Base-by-base conservation (phyloP, 257 asterid species). In the Nicotiana obtusifolia region DNA sequence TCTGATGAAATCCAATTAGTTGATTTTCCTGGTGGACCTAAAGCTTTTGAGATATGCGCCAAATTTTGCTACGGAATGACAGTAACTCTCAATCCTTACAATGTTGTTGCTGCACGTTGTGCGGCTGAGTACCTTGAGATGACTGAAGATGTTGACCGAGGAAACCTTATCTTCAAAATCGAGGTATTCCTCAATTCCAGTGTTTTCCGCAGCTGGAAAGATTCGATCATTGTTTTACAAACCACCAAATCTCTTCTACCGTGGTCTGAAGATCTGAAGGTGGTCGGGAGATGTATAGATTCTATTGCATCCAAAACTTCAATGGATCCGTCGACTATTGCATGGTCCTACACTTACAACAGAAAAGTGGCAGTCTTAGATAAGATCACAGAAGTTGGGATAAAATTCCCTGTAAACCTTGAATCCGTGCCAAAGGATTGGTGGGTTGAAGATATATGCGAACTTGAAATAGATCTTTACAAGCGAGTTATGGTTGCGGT, bases 381-480 rank as follows among this genome's bases (percentile, higher is more conserved):
- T 59, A 86, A 88, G 84, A 87, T 85, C 35, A 89, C 86, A 24
- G 91, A 84, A 81, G 81, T 69, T 62, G 89, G 87, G 65, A 26
- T 82, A 28, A 90, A 85, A 80, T 83, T 87, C 41, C 85, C 90
- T 0, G 90, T 83, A 35, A 91, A 86, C 84, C 26, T 57, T n/a
- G 93, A 85, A n/a, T 71, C 86, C 0, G 91, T 91, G 81, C 94
- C 98, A 1, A 95, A 81, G 83, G 99, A 93, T 81, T 95, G 99
- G 99, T 95, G 99, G 99, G 82, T 90, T 15, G 98, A 95, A 87
- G 98, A 95, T 85, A 85, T 93, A 81, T 95, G 98, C 37, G 98
- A 93, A 44, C 76, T 95, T 83, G 98, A 95, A 73, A 89, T 93
- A 78, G 94, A 92, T 82, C 89, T 90, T 41, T 95, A 86, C 90